Percentiles rank a stretch among this genome's conserved stretches.
Conservation (phyloP, 768 basidiomycete genomes). For the Tremella yokohamensis region DNA sequence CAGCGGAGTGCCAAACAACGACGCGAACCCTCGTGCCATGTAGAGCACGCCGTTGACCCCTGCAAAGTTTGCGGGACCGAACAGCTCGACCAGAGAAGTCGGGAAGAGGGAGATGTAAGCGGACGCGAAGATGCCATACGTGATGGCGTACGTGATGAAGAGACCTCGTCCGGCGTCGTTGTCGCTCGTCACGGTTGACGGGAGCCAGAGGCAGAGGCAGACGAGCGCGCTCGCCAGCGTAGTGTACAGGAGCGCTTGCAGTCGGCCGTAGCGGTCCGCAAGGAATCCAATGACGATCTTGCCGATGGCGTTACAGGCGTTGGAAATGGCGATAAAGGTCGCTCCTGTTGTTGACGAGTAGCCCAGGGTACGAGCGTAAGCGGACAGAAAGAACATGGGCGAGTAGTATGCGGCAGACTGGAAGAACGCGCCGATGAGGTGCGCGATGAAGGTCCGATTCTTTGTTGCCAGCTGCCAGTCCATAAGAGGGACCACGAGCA, state of each 20-base stretch:
- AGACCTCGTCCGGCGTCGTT: conserved; percentile 10
- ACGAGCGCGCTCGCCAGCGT: conserved; percentile 16
- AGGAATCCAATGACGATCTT: conserved; percentile 31
- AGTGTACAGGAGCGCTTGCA: conserved; percentile 23
- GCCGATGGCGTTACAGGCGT: conserved; percentile 34
- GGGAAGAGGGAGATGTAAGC: conserved; percentile 26
- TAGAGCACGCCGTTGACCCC: conserved; percentile 24
- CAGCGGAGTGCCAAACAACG: conserved; percentile 16
- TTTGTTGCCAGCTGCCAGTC: conserved; percentile 19
- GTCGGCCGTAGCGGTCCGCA: conserved; percentile 27
- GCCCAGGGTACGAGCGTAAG: conserved; percentile 24
- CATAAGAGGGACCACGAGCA: conserved; percentile 12
- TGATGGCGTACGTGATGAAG: conserved; percentile 24
- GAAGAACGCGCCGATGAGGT: conserved; percentile 14
- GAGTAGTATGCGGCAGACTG: conserved; percentile 33
- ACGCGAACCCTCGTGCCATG: conserved; percentile 22
- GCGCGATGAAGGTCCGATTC: conserved; percentile 15
- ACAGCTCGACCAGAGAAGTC: conserved; percentile 21
- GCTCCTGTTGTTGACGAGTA: conserved; percentile 17
- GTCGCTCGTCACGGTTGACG: conserved; percentile 12
- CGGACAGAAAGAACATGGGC: conserved; percentile 30
- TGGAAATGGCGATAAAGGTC: conserved; percentile 31
- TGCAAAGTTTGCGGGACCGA: conserved; percentile 23
- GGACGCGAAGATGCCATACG: conserved; percentile 21
- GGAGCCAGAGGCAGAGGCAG: conserved; percentile 26